A percentile compares a stretch with the other conserved stretches of the same genome.
Evolutionary conservation across 148 eudicot species (phyloP).

Genomic region (Heliamphora exappendiculata): DNA sequence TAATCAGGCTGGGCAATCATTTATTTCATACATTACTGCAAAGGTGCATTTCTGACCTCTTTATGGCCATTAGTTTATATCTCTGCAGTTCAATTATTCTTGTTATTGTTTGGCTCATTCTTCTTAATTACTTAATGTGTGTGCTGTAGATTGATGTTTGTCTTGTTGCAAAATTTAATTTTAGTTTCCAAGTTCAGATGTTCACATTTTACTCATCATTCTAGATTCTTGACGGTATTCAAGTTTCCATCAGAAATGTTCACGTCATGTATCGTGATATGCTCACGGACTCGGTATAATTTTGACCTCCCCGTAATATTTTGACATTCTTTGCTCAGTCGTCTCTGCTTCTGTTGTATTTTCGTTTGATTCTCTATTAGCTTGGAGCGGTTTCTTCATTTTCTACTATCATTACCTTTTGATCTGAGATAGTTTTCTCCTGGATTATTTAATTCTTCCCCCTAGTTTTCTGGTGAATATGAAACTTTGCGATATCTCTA

Average conservation of each 20-base stretch:
- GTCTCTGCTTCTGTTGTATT: background rate
- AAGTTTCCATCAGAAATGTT: conserved; percentile 78
- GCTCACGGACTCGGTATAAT: conserved; percentile 48
- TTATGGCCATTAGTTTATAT: background rate
- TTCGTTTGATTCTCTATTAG: background rate
- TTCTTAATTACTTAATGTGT: background rate
- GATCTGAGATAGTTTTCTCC: background rate
- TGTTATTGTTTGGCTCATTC: background rate
- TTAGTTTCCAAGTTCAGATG: background rate
- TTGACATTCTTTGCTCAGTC: background rate
- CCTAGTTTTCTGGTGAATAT: background rate
- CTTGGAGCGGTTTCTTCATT: conserved; percentile 1
- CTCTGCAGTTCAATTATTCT: conserved; percentile 7
- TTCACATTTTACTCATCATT: background rate
- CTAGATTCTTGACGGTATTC: conserved; percentile 91
- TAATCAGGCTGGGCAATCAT: conserved; percentile 76
- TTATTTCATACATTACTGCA: conserved; percentile 76
- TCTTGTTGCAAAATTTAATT: background rate
- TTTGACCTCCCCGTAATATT: background rate
- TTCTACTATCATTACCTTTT: background rate
- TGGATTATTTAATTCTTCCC: background rate
- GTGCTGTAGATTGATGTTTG: background rate
- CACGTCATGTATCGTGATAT: conserved; percentile 61
- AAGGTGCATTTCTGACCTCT: conserved; percentile 45
- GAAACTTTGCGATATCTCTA: background rate